These are phyloP conservation scores for Salix arbutifolia DNA, from an alignment of 345 rosid genomes.

Conservation along the genomic window DNA sequence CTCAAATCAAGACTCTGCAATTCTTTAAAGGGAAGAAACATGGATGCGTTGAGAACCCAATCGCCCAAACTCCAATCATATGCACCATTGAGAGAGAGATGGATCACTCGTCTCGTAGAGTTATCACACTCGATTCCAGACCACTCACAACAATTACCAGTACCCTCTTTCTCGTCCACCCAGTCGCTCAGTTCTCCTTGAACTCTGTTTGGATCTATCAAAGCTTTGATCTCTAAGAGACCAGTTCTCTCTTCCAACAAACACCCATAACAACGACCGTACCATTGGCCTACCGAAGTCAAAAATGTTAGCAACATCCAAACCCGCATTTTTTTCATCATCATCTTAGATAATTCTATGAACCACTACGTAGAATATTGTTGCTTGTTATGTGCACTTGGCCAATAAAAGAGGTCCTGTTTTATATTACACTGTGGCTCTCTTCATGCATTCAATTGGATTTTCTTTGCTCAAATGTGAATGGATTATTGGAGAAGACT, in stretches of 20 bases:
- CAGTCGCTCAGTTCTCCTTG: neutral
- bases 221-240: neutral
- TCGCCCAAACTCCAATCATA: neutral
- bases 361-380: no score
- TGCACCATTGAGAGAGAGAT: neutral
- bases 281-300: no score
- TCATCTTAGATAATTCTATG: no score
- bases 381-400: no score
- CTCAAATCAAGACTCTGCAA: neutral
- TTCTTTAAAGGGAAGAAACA: conserved; percentile 5
- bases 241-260: neutral
- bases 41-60: conserved; percentile 6
- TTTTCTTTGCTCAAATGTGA: no score
- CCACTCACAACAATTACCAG: neutral
- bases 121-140: neutral
- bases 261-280: no score
- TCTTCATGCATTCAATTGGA: no score
- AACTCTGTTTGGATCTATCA: neutral
- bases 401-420: no score
- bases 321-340: no score
- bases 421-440: no score
- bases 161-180: neutral
- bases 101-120: neutral
- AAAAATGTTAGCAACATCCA: no score
- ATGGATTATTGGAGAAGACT: no score